Evolutionary conservation across 805 yeast species (phyloP), one percentile per base, ranked within the genome.

Genomic region (Nakazawaea peltata): DNA sequence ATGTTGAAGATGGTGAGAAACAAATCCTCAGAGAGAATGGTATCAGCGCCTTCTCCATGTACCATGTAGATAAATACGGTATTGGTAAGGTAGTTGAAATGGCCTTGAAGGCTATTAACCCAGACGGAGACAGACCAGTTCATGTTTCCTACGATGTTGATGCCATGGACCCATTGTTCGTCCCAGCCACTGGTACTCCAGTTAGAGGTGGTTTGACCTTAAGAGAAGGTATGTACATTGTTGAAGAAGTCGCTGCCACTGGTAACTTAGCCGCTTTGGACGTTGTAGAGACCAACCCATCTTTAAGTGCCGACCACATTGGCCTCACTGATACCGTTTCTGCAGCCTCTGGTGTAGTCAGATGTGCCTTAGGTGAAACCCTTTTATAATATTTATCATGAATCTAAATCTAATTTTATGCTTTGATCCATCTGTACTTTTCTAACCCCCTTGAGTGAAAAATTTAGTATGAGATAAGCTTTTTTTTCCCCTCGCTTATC

Each of bases 171-270:
- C 97, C 97, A 32, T 69, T 77, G 42, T 87, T 67, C 53, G 96
- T 92, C 11, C 97, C 96, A 14, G 95, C 97, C 26, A 90, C 98
- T 1, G 98, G 98, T 36, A 92, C 98, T 1, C 90, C 97, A 28
- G 98, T 90, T 12, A 78, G 95, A 56, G 97, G 97, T 44, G 98
- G 98, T 3, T 67, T 90, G 44, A 80, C 96, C 7, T 70, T 90
- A 58, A 75, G 98, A 63, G 98, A 90, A 61, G 97, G 96, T 33
- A 70, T 92, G 55, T 90, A 81, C 54, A 61, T 90, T 36, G 92
- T 88, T 41, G 98, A 90, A 63, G 92, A 90, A 45, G 67, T 88
- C 23, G 96, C 96, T 7, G 85, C 77, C 50, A 74, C 94, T 19
- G 96, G 96, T n/a, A 74, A 77, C 45, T 71, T 90, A 43, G 78